These are phyloP conservation scores for Fusarium sp. DNA, from an alignment of 2,329 filamentous ascomycete species.

Conservation along the genomic window DNA sequence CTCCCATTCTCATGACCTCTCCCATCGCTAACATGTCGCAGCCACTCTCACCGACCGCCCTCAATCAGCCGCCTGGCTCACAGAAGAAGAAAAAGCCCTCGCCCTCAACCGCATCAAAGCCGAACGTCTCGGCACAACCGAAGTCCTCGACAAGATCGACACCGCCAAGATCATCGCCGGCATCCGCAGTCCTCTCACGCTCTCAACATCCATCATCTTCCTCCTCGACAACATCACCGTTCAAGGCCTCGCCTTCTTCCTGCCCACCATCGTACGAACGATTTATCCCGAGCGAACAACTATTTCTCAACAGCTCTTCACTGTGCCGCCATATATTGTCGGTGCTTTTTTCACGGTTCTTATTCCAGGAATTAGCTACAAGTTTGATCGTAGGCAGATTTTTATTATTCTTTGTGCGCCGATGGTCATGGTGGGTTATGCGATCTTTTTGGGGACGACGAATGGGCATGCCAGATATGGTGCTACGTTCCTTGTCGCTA, in stretches of 20 bases:
- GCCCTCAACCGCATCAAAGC: slow-evolving; percentile 68
- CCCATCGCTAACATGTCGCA: background rate
- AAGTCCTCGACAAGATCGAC: slow-evolving; percentile 67
- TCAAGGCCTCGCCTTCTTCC: slow-evolving; percentile 77
- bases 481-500: slow-evolving; percentile 74
- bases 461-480: slow-evolving; percentile 68
- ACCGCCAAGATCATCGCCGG: slow-evolving; percentile 68
- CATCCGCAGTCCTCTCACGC: slow-evolving; percentile 68
- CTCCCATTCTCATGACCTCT: fast-evolving
- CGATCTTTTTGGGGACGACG: slow-evolving; percentile 72
- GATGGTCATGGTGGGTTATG: slow-evolving; percentile 74
- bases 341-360: slow-evolving; percentile 73
- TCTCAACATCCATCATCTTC: slow-evolving; percentile 65
- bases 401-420: slow-evolving; percentile 70
- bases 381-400: slow-evolving; percentile 66
- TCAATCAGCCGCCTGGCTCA: slow-evolving; percentile 72
- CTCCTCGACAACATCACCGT: slow-evolving; percentile 76
- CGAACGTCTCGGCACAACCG: slow-evolving; percentile 67
- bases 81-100: slow-evolving; percentile 68
- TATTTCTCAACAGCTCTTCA: slow-evolving; percentile 73
- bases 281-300: slow-evolving; percentile 69
- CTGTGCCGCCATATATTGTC: slow-evolving; percentile 75
- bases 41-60: slow-evolving; percentile 74
- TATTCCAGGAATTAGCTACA: slow-evolving; percentile 70
- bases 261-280: slow-evolving; percentile 74